Conservation (phyloP, 140 eudicot genomes). For the Bidens hawaiensis region DNA sequence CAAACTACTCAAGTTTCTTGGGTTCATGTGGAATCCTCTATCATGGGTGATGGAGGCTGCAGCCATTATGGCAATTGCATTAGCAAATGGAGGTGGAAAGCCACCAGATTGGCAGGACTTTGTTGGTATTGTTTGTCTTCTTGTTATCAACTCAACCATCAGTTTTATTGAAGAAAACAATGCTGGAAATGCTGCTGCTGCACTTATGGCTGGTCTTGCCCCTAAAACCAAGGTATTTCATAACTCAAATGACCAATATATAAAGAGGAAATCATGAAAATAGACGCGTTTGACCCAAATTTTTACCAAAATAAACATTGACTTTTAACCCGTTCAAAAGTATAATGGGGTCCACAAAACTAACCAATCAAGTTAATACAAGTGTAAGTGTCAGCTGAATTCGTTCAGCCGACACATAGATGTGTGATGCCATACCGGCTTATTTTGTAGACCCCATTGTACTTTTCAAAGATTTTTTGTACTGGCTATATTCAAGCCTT, state of each 20-base stretch:
- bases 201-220: slow-evolving; percentile 45
- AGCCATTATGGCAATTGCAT: slow-evolving; percentile 43
- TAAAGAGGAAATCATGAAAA: too few relatives aligned
- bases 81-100: slow-evolving; percentile 44
- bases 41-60: slow-evolving; percentile 57
- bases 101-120: slow-evolving; percentile 50
- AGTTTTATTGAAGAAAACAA: slow-evolving; percentile 47
- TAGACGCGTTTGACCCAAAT: too few relatives aligned
- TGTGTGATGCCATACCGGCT: too few relatives aligned
- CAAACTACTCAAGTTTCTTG: slow-evolving; percentile 39
- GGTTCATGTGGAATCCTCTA: slow-evolving; percentile 56
- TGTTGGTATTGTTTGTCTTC: slow-evolving; percentile 37
- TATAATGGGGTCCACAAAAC: too few relatives aligned
- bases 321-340: too few relatives aligned
- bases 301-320: too few relatives aligned
- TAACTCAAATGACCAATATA: neutral
- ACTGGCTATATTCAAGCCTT: too few relatives aligned
- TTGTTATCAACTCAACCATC: slow-evolving; percentile 42
- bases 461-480: too few relatives aligned
- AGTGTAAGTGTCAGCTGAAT: too few relatives aligned
- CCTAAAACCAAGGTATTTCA: slow-evolving; percentile 43
- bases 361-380: too few relatives aligned
- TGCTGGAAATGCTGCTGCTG: slow-evolving; percentile 48
- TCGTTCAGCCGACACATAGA: too few relatives aligned
- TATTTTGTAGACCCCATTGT: too few relatives aligned